Evolutionary conservation across 1,284 basidiomycete genomes (phyloP).

Genomic region (Tilletiopsis washingtonensis): DNA sequence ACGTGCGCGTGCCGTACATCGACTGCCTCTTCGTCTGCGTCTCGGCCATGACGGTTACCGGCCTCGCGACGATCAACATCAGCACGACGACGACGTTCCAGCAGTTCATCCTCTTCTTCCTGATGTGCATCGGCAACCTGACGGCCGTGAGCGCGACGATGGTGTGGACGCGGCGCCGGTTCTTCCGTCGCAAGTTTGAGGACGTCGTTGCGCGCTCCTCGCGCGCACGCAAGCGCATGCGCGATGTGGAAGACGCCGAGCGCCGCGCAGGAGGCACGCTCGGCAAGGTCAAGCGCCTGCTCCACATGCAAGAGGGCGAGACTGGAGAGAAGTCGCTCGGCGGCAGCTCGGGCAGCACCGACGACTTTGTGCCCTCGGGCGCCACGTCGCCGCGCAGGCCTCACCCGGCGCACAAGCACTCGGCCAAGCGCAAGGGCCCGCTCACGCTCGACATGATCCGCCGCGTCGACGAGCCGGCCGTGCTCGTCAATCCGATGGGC

Average conservation of each 20-base stretch:
- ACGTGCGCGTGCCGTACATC: conserved; percentile 54
- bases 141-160: conserved; percentile 42
- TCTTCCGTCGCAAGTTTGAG: conserved; percentile 38
- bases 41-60: conserved; percentile 70
- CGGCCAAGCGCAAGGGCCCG: conserved; percentile 20
- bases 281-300: conserved; percentile 26
- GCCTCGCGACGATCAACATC: conserved; percentile 65
- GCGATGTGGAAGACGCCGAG: conserved; percentile 44
- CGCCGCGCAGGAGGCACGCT: conserved; percentile 11
- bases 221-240: conserved; percentile 30
- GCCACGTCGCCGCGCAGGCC: conserved; percentile 8
- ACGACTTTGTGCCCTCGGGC: conserved; percentile 9
- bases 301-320: conserved; percentile 15
- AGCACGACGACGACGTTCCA: conserved; percentile 67
- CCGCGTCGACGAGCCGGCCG: conserved; percentile 41
- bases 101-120: conserved; percentile 58
- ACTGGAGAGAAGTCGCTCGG: conserved; percentile 3
- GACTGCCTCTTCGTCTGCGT: conserved; percentile 68
- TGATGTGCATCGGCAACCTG: conserved; percentile 45
- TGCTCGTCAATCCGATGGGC: conserved; percentile 37
- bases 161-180: conserved; percentile 42
- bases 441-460: conserved; percentile 44
- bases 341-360: conserved; percentile 4
- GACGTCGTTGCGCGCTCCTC: conserved; percentile 24
- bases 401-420: conserved; percentile 11